Conservation (phyloP, 202 grass and related monocot genomes). For the Sporobolus alterniflorus region DNA sequence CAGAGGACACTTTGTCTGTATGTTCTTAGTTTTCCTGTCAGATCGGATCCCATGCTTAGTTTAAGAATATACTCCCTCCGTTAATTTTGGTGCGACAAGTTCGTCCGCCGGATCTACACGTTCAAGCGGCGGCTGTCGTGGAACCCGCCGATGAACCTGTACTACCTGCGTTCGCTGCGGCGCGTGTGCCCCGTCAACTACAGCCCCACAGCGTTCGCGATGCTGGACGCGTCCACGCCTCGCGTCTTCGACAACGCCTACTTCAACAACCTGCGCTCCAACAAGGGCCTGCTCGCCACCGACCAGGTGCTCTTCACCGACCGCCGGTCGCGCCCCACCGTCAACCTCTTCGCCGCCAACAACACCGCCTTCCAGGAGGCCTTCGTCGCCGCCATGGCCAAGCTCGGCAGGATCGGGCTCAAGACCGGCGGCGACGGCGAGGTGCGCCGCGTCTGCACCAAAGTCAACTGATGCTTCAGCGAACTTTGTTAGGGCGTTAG, state of each 20-base stretch:
- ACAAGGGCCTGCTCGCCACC: conserved; percentile 76
- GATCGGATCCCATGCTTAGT: background rate
- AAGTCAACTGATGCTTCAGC: no score
- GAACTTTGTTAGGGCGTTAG: background rate
- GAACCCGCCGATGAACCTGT: conserved; percentile 78
- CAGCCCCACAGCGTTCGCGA: conserved; percentile 36
- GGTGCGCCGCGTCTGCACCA: conserved; percentile 70
- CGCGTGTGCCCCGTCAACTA: conserved; percentile 55
- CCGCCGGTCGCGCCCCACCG: conserved; percentile 57
- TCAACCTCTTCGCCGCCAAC: conserved; percentile 74
- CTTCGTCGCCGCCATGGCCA: conserved; percentile 63
- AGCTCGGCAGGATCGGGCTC: conserved; percentile 66
- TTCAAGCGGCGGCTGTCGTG: conserved; percentile 47
- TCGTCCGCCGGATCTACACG: conserved; percentile 71
- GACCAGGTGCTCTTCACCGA: conserved; percentile 84
- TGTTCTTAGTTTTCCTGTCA: conserved; percentile 37
- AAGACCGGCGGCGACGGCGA: conserved; percentile 65
- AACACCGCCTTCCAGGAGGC: conserved; percentile 59
- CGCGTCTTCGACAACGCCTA: conserved; percentile 78
- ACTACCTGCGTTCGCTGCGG: conserved; percentile 57
- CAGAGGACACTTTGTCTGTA: conserved; percentile 46
- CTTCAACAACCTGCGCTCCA: conserved; percentile 76
- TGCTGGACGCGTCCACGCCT: conserved; percentile 67
- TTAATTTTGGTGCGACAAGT: conserved; percentile 89
- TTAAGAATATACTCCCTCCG: background rate